Conservation (phyloP, 2,329 filamentous ascomycete genomes). For the Aspergillus spinulosporus region DNA sequence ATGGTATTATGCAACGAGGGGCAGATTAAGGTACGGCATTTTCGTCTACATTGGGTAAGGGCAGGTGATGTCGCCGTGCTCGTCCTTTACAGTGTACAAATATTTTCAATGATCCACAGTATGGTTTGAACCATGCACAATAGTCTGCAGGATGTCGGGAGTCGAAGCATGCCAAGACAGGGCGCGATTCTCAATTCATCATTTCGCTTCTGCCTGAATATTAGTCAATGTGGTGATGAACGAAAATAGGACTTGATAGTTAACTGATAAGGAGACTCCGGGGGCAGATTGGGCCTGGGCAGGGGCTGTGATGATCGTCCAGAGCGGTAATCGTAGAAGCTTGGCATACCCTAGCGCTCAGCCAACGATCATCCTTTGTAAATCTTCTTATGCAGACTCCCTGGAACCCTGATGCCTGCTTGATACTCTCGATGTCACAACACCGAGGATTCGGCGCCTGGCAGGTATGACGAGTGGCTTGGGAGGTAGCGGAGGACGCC, state of each 20-base stretch:
- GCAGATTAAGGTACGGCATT: no score
- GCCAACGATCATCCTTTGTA: background rate
- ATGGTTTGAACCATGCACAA: background rate
- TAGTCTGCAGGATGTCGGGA: background rate
- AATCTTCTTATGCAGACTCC: background rate
- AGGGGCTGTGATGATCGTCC: constrained; percentile 5
- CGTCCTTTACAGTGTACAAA: background rate
- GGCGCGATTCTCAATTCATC: background rate
- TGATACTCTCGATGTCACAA: background rate
- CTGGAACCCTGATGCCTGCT: background rate
- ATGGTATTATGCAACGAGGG: background rate
- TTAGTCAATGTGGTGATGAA: constrained; percentile 4
- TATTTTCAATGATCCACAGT: no score
- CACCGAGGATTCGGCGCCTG: background rate
- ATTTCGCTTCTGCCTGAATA: background rate
- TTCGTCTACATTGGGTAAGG: background rate
- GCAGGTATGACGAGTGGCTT: constrained; percentile 9
- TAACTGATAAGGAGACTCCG: background rate
- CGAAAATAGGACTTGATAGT: background rate
- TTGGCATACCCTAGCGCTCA: constrained; percentile 4
- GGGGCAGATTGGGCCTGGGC: background rate
- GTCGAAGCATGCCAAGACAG: background rate
- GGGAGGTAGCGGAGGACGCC: constrained; percentile 5
- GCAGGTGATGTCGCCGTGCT: background rate
- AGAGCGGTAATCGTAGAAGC: constrained; percentile 8